Evolutionary conservation across 2,329 filamentous ascomycete genomes (phyloP).

Genomic region (Exserohilum rostratum): DNA sequence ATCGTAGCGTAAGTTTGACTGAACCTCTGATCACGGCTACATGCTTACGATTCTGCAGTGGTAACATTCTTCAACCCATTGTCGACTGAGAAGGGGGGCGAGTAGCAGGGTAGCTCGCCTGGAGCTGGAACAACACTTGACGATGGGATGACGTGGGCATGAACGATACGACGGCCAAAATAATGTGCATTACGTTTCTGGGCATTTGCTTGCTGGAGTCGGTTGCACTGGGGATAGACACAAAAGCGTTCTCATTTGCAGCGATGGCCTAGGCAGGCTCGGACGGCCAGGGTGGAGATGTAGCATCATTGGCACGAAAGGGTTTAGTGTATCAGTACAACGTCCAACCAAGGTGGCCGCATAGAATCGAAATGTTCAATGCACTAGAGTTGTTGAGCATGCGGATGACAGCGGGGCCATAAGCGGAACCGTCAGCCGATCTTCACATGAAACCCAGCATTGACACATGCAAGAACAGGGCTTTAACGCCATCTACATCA

Average conservation of each 20-base stretch:
- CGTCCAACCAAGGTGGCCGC: constrained; percentile 25
- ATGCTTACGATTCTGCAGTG: constrained; percentile 37
- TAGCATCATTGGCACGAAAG: constrained; percentile 20
- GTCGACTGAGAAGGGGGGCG: constrained; percentile 27
- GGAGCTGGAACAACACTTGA: constrained; percentile 18
- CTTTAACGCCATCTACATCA: constrained; percentile 16
- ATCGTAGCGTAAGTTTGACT: constrained; percentile 49
- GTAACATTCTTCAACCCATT: constrained; percentile 48
- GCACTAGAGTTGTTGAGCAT: constrained; percentile 21
- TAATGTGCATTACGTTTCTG: constrained; percentile 35
- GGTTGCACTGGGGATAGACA: constrained; percentile 35
- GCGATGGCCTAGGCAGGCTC: constrained; percentile 24
- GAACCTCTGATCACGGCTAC: not conserved
- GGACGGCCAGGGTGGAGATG: constrained; percentile 16
- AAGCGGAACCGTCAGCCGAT: constrained; percentile 25
- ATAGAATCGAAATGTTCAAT: constrained; percentile 32
- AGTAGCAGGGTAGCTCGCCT: constrained; percentile 7
- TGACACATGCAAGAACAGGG: constrained; percentile 17
- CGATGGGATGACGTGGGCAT: constrained; percentile 21
- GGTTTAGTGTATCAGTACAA: constrained; percentile 22
- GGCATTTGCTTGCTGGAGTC: constrained; percentile 42
- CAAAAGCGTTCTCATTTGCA: constrained; percentile 24
- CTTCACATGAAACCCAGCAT: constrained; percentile 35
- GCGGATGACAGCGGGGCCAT: constrained; percentile 21
- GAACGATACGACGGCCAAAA: constrained; percentile 22